Evolutionary conservation across 306 rosid species (phyloP), one percentile per base, ranked within the genome.

Genomic region (Trichosanthes cucumerina): DNA sequence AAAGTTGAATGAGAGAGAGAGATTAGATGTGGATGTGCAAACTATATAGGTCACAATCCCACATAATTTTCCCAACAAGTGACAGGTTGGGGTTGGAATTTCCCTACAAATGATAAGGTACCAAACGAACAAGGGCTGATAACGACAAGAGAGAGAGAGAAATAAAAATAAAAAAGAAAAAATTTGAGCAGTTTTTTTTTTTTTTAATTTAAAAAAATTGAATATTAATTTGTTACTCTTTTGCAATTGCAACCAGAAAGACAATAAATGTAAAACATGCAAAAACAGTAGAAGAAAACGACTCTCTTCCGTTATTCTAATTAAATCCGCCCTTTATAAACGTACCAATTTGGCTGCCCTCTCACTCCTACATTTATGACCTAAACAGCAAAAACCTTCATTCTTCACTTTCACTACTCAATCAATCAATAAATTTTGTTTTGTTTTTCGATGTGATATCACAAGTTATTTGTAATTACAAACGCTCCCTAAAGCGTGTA

Each of bases 11-110:
- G 2, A 65, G 43, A 16, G n/a, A 65, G 2, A 65, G 2, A 65
- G 21, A 63, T 58, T 59, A 64, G 66, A 26, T 60, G 68, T 24
- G 14, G 24, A 64, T 34, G 39, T 18, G 24, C 2, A 43, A 69
- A 23, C 15, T 3, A 34, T 5, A 11, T 26, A 16, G 11, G 76
- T 47, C 59, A 72, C 26, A 24, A 49, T 72, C 59, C 19, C 59
- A 14, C 59, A 28, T 72, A 72, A 72, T 72, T 72, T 72, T 71
- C 58, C 57, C 39, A 46, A 71, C 76, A 71, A 44, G 76, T 71
- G 76, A 71, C 76, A 71, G 54, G 76, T 71, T 26, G 76, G 76
- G 23, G 76, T 46, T 71, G 76, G 76, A 46, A 71, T 71, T 71
- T 71, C 76, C 76, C 58, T 71, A 71, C 76, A 71, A 71, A 71